Conservation (phyloP, 164 flowering plant genomes). For the Nymphaea thermarum region DNA sequence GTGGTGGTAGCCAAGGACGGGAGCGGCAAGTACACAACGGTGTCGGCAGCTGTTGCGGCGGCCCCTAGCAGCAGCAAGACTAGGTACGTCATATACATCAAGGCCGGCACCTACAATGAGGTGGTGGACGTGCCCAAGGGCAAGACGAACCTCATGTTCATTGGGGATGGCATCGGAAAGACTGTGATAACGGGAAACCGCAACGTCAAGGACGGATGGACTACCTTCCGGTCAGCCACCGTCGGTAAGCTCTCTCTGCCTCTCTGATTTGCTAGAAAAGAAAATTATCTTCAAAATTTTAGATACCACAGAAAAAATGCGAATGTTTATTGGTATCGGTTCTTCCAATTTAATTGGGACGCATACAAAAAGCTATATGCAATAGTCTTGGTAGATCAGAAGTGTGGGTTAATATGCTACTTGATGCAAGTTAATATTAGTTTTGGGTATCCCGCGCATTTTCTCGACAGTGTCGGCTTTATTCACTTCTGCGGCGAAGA, state of each 20-base stretch:
- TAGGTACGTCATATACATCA: slow-evolving; percentile 12
- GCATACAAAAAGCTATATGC: background rate
- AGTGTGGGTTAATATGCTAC: no score
- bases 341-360: background rate
- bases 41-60: slow-evolving; percentile 10
- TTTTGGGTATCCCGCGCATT: no score
- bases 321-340: background rate
- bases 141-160: slow-evolving; percentile 11
- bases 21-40: slow-evolving; percentile 11
- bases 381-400: no score
- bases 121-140: slow-evolving; percentile 3
- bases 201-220: background rate
- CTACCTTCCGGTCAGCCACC: background rate
- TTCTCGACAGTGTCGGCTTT: no score
- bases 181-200: slow-evolving; percentile 10
- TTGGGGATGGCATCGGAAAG: slow-evolving; percentile 16
- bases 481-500: no score
- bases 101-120: slow-evolving; percentile 10
- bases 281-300: no score
- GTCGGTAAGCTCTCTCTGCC: background rate
- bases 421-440: no score
- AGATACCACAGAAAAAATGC: background rate
- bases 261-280: no score
- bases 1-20: slow-evolving; percentile 16
- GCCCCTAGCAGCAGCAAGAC: slow-evolving; percentile 4